Evolutionary conservation across 139 green algal genomes (phyloP), one percentile per base, ranked within the genome.

Genomic region (Asterochloris sp.): DNA sequence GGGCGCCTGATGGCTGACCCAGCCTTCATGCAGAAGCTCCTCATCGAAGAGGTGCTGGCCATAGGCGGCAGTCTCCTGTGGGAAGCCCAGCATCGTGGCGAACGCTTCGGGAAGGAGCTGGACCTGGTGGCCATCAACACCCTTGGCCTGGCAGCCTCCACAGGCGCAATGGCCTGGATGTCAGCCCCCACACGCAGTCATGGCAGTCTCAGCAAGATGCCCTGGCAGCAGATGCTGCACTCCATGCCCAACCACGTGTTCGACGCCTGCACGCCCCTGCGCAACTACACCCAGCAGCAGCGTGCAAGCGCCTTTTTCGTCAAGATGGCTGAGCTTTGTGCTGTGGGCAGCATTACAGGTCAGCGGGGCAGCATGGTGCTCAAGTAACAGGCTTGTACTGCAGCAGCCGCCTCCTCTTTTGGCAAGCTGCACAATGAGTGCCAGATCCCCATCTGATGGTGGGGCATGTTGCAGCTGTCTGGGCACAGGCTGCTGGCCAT

Each of bases 1-100:
- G 97, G 97, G 66, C 90, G 96, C 66, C 82, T 98, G 13, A 98
- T 99, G 95, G 97, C 94, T 14, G 97, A 99, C 88, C 96, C 97
- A 0, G 96, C 92, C 0, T 99, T 99, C 81, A 88, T 96, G 62
- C 94, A 97, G 67, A 99, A 99, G 92, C 78, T 98, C 78, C 78
- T 87, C 9, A 86, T 98, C 68, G 97, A 99, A 90, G 91, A 96
- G 83, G 62, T 84, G 6, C 86, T 99, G 64, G 95, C 96, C 17
- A 87, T 95, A 27, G 76, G 63, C 23, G 78, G 38, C 19, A 92
- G 84, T 62, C 83, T 98, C 69, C 74, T 84, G 28, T 98, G 96
- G 84, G 97, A 99, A 87, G 89, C 88, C 82, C 88, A 85, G 24
- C 85, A 91, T 54, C 83, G 93, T 27, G 90, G 92, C 61, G 86